Evolutionary conservation across 345 rosid species (phyloP), one percentile per base, ranked within the genome.

Genomic region (Raphanus sativus): DNA sequence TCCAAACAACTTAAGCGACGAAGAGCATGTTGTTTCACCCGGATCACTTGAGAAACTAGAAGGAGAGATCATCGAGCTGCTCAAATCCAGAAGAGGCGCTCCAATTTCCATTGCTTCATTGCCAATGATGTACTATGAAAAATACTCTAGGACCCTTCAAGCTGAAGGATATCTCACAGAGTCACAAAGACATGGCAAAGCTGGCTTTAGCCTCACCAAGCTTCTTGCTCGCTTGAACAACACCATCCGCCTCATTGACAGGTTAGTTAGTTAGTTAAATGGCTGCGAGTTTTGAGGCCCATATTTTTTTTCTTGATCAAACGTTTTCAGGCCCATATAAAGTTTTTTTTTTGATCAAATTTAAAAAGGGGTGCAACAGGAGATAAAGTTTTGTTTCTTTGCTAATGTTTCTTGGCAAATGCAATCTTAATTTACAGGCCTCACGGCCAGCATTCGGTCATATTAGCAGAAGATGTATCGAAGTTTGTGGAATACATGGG

Each of bases 161-260:
- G 98, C 97, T 28, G 99, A 95, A 65, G 98, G 99, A 17, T 95
- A 95, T 77, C 94, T 95, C 32, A 91, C 97, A 0, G 99, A 92
- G 86, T 91, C 98, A 89, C 98, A 92, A 80, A 87, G 99, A 81
- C 98, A 92, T 64, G 99, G 99, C 16, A 92, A 91, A 83, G 90
- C 96, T 24, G 99, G 99, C 67, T 91, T 84, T 83, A 92, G 96
- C 64, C 84, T 95, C 62, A 92, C 99, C n/a, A 95, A 91, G 84
- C 97, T 95, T 65, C 91, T 95, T 59, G 90, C 94, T 65, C 84
- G 94, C 60, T 64, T 95, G 87, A 91, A 85, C 84, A 87, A 87
- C 76, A 91, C 90, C 73, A 91, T 95, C 81, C 89, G 89, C 50
- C 89, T 95, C 66, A 87, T 95, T 42, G 96, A 95, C 85, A 90